phyloP scores from a whole-genome alignment of 768 basidiomycete species.

The Lactifluus hygrophoroides region DNA sequence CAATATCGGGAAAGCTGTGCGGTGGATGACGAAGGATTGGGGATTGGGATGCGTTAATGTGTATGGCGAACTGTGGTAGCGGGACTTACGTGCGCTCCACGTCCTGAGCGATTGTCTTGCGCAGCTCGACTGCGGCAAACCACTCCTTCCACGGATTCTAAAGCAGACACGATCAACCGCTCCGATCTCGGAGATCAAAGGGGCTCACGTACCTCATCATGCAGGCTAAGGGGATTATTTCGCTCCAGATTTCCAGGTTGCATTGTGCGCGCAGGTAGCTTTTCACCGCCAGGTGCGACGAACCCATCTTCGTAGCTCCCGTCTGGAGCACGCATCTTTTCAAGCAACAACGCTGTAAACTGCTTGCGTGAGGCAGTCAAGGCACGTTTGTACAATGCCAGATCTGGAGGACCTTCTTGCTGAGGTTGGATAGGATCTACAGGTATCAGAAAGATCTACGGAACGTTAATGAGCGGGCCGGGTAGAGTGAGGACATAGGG shows the following conservation, averaged over 20 bases:
- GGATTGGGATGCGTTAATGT: neutral
- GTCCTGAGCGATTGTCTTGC: slow-evolving; percentile 86
- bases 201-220: slow-evolving; percentile 48
- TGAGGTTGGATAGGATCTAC: slow-evolving; percentile 55
- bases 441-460: slow-evolving; percentile 60
- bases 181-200: neutral
- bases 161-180: neutral
- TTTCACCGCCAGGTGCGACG: slow-evolving; percentile 41
- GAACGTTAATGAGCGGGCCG: slow-evolving; percentile 9
- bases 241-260: slow-evolving; percentile 43
- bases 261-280: slow-evolving; percentile 25
- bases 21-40: neutral
- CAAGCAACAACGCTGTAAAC: slow-evolving; percentile 50
- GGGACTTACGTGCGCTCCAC: slow-evolving; percentile 84
- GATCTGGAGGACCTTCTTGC: slow-evolving; percentile 28
- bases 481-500: neutral
- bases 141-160: slow-evolving; percentile 95
- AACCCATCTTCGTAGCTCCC: slow-evolving; percentile 72
- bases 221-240: slow-evolving; percentile 77
- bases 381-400: slow-evolving; percentile 23
- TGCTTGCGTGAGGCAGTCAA: slow-evolving; percentile 43
- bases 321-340: slow-evolving; percentile 79
- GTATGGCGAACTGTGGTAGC: neutral
- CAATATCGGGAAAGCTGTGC: slow-evolving; percentile 86
- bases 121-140: slow-evolving; percentile 83